Conservation (phyloP, 2,329 filamentous ascomycete species). For the Stromatinia cepivora region DNA sequence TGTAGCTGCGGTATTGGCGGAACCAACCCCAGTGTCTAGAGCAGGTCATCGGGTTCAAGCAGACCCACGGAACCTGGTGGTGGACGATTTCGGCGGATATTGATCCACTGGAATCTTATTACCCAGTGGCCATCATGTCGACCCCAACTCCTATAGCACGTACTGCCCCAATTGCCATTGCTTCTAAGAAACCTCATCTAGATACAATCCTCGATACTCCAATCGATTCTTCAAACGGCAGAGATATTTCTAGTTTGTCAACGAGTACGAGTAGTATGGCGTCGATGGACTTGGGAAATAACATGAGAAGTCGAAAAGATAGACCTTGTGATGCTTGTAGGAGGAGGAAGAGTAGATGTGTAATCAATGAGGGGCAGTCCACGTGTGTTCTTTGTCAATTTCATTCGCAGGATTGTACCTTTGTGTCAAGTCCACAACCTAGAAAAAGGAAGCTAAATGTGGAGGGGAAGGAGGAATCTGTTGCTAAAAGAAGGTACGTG, state of each 20-base stretch:
- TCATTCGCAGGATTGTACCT: slow-evolving; percentile 76
- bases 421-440: slow-evolving; percentile 72
- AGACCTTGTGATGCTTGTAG: slow-evolving; percentile 73
- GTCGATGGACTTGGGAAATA: slow-evolving; percentile 50
- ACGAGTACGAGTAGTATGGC: slow-evolving; percentile 54
- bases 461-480: slow-evolving; percentile 55
- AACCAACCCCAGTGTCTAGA: slow-evolving; percentile 32
- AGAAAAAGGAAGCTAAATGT: slow-evolving; percentile 76
- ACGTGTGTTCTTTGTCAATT: slow-evolving; percentile 76
- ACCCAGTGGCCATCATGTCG: slow-evolving; percentile 39
- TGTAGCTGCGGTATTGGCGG: slow-evolving; percentile 34
- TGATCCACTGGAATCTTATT: slow-evolving; percentile 33
- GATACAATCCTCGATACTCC: slow-evolving; percentile 33
- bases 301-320: slow-evolving; percentile 49
- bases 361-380: slow-evolving; percentile 72
- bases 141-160: slow-evolving; percentile 55
- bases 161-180: slow-evolving; percentile 66
- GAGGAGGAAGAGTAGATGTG: slow-evolving; percentile 72
- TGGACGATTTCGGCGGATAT: slow-evolving; percentile 10
- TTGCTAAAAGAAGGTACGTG: slow-evolving; percentile 67
- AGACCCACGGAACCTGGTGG: slow-evolving; percentile 31
- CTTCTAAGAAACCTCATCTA: slow-evolving; percentile 55
- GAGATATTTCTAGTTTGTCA: slow-evolving; percentile 45
- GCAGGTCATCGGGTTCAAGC: slow-evolving; percentile 35
- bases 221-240: slow-evolving; percentile 30